Evolutionary conservation across 2,329 filamentous ascomycete genomes (phyloP).

Genomic region (Aspergillus quadricinctus): DNA sequence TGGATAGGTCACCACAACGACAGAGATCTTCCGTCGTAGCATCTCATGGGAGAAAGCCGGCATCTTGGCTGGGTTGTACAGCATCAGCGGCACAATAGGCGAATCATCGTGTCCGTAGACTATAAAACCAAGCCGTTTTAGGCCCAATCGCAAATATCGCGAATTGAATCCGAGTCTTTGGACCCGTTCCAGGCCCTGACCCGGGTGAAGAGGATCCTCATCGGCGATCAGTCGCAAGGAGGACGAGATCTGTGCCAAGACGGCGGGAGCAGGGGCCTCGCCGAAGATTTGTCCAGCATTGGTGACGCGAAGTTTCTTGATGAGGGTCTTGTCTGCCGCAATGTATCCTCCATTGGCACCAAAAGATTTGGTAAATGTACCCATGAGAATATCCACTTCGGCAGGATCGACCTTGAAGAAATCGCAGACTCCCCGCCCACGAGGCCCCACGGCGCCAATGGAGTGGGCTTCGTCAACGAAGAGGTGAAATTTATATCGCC

Average conservation of each 20-base stretch:
- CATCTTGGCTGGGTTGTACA: conserved; percentile 96
- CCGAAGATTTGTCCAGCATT: conserved; percentile 81
- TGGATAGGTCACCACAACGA: conserved; percentile 92
- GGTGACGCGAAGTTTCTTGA: conserved; percentile 77
- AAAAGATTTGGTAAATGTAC: conserved; percentile 93
- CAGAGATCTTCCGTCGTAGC: conserved; percentile 91
- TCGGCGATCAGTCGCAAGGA: conserved; percentile 82
- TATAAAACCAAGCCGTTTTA: conserved; percentile 91
- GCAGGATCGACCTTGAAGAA: conserved; percentile 84
- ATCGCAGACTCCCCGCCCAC: conserved; percentile 89
- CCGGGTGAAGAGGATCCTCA: conserved; percentile 63
- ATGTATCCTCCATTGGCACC: conserved; percentile 95
- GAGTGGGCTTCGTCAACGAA: conserved; percentile 96
- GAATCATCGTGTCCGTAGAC: conserved; percentile 94
- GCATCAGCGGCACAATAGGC: conserved; percentile 84
- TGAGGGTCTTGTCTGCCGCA: conserved; percentile 78
- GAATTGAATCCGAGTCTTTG: conserved; percentile 96
- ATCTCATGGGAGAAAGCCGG: conserved; percentile 95
- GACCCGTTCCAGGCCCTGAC: conserved; percentile 86
- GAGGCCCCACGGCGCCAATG: conserved; percentile 80
- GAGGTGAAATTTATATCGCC: conserved; percentile 90
- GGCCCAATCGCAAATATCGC: conserved; percentile 83
- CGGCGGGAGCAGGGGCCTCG: conserved; percentile 77
- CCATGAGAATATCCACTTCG: conserved; percentile 91
- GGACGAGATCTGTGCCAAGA: conserved; percentile 82